A percentile compares a stretch with the other conserved stretches of the same genome.
Conservation (phyloP, 495 filamentous ascomycete species). For the Astrothelium subdiscretum region DNA sequence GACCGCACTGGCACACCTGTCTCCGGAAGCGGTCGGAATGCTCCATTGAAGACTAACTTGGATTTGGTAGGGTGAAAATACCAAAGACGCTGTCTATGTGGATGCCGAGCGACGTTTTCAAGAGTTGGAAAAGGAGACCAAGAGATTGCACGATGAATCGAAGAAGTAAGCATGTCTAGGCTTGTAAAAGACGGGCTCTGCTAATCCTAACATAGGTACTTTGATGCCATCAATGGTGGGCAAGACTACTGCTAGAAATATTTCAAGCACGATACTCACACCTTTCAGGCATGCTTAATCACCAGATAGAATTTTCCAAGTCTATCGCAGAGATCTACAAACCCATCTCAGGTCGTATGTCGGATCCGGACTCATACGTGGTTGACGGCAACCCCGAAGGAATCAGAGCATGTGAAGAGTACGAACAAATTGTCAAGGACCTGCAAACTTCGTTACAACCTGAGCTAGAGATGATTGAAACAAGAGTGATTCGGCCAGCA, state of each 20-base stretch:
- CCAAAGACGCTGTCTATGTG: conserved; percentile 86
- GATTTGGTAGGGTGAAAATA: conserved; percentile 55
- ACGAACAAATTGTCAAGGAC: conserved; percentile 82
- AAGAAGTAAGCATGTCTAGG: conserved; percentile 48
- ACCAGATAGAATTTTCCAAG: conserved; percentile 98
- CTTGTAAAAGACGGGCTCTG: neutral
- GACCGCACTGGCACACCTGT: neutral
- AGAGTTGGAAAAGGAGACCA: conserved; percentile 89
- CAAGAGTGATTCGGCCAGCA: conserved; percentile 80
- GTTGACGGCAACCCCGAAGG: conserved; percentile 85
- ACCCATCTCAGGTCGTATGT: conserved; percentile 90
- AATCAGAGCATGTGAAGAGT: conserved; percentile 92
- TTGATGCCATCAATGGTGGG: conserved; percentile 84
- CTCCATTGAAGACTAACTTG: neutral
- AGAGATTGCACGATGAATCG: conserved; percentile 88
- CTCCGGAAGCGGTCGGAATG: neutral
- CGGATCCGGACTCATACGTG: conserved; percentile 75
- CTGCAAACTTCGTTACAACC: conserved; percentile 78
- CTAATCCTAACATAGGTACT: conserved; percentile 42
- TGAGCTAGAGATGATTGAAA: conserved; percentile 96
- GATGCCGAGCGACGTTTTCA: conserved; percentile 91
- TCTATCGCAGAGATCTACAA: conserved; percentile 94
- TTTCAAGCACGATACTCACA: conserved; percentile 13
- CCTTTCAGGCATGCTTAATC: conserved; percentile 70
- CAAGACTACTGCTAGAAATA: neutral